Evolutionary conservation across 352 stramenopile species (phyloP).

Genomic region (Phytopythium oedochilum): DNA sequence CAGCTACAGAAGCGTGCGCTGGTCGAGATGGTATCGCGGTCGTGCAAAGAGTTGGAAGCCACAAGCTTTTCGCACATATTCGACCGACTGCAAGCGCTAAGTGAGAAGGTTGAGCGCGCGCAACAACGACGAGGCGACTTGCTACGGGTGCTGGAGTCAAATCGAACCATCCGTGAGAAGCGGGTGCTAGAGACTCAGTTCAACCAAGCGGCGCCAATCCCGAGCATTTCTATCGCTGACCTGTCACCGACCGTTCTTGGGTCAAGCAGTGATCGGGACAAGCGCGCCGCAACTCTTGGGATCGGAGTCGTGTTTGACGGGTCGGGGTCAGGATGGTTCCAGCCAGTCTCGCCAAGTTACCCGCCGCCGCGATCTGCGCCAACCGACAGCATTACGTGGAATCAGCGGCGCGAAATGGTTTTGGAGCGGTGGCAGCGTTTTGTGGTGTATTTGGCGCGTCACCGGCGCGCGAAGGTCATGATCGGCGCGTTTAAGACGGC

Average conservation of each 20-base stretch:
- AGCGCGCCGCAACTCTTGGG: background rate
- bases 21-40: conserved; percentile 31
- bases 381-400: background rate
- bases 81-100: background rate
- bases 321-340: background rate
- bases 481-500: background rate
- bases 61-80: background rate
- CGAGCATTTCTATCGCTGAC: conserved; percentile 3
- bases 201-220: background rate
- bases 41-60: conserved; percentile 20
- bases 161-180: background rate
- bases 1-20: conserved; percentile 33
- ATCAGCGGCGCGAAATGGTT: background rate
- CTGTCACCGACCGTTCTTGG: background rate
- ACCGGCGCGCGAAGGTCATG: background rate
- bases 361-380: background rate
- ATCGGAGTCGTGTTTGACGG: background rate
- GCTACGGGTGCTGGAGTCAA: background rate
- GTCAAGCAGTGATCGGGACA: background rate
- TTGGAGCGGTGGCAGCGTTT: background rate
- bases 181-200: background rate
- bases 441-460: background rate
- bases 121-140: background rate
- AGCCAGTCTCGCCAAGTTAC: background rate
- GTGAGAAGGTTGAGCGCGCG: background rate